These are phyloP conservation scores for Trichophyton equinum DNA, from an alignment of 2,329 filamentous ascomycete genomes.

Conservation along the genomic window DNA sequence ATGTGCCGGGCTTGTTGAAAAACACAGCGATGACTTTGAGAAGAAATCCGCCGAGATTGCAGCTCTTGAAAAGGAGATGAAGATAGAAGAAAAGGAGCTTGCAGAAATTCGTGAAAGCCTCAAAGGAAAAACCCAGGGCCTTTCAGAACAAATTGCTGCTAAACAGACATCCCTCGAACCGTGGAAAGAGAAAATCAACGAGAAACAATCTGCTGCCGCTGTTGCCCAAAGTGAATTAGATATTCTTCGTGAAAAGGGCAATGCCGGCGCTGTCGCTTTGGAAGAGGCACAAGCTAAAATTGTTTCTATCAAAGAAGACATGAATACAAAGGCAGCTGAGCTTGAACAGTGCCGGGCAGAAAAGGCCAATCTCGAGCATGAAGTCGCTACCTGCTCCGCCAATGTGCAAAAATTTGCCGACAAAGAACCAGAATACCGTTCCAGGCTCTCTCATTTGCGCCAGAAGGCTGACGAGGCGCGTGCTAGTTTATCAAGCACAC, in stretches of 20 bases:
- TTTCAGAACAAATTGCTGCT: conserved; percentile 79
- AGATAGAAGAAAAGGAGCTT: conserved; percentile 69
- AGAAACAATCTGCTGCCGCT: conserved; percentile 86
- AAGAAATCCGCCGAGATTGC: conserved; percentile 61
- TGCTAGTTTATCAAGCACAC: conserved; percentile 75
- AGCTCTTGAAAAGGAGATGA: conserved; percentile 62
- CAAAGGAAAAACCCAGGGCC: conserved; percentile 89
- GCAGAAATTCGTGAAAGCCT: conserved; percentile 70
- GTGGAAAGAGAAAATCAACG: conserved; percentile 93
- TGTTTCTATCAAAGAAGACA: conserved; percentile 55
- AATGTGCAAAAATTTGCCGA: conserved; percentile 60
- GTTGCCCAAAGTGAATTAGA: conserved; percentile 90
- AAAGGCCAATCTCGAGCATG: conserved; percentile 59
- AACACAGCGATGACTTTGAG: conserved; percentile 66
- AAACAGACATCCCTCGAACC: conserved; percentile 94
- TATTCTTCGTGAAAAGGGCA: conserved; percentile 80
- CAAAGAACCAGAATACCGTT: conserved; percentile 69
- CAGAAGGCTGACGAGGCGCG: conserved; percentile 95
- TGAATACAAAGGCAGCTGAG: conserved; percentile 57
- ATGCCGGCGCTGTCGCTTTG: conserved; percentile 70
- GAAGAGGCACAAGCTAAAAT: conserved; percentile 76
- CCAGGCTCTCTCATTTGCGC: conserved; percentile 74
- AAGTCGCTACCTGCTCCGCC: conserved; percentile 56
- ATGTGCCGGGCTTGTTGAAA: conserved; percentile 63
- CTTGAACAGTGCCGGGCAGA: conserved; percentile 64